Percentiles rank a stretch among this genome's conserved stretches.
phyloP scores from a whole-genome alignment of 176 grass and related monocot genomes.

The Ensete ventricosum region DNA sequence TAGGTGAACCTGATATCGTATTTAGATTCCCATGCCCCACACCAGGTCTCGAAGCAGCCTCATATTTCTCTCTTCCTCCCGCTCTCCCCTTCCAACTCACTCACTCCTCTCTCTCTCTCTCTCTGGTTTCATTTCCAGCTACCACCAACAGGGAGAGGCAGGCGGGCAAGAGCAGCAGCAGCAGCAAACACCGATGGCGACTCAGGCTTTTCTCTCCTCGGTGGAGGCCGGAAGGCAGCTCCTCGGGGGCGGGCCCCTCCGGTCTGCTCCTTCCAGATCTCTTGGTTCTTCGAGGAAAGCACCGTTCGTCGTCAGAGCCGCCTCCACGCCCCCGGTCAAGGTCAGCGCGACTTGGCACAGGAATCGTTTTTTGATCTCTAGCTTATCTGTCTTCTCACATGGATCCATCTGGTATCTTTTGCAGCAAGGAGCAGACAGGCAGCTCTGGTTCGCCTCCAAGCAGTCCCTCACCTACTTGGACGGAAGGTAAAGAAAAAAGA shows the following conservation, averaged over 20 bases:
- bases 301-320: conserved; percentile 67
- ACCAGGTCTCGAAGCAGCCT: background rate
- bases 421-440: conserved; percentile 82
- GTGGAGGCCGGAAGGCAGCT: conserved; percentile 60
- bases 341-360: conserved; percentile 12
- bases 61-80: conserved; percentile 2
- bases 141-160: background rate
- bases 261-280: conserved; percentile 31
- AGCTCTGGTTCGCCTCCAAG: conserved; percentile 96
- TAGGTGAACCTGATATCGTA: background rate
- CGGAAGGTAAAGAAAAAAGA: conserved; percentile 49
- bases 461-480: conserved; percentile 84
- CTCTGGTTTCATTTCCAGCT: background rate
- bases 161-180: background rate
- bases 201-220: conserved; percentile 69
- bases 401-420: background rate
- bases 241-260: conserved; percentile 47
- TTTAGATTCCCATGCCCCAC: conserved; percentile 10
- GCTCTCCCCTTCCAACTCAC: background rate
- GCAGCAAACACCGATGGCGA: conserved; percentile 30
- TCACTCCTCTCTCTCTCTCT: background rate
- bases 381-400: background rate
- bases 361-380: too few species aligned
- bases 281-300: conserved; percentile 36
- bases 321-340: conserved; percentile 78